Base-by-base conservation (phyloP, 345 rosid species). In the Ceriops zippeliana region DNA sequence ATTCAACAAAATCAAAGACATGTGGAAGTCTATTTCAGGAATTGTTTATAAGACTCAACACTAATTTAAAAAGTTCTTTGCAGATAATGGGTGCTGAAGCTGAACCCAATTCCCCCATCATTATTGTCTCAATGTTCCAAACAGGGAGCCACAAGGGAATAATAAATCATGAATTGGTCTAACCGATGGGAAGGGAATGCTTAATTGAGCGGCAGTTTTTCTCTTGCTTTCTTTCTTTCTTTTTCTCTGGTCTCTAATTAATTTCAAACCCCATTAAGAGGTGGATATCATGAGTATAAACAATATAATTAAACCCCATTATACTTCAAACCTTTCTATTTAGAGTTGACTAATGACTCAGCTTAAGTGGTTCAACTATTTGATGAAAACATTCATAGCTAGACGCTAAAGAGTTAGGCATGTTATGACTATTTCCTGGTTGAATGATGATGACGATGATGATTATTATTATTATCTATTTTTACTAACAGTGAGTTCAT, bases 231-330 rank as follows among this genome's bases (percentile, higher is more conserved):
- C 49, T 42, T 13, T 13, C 49, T 13, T 1, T 38, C 13, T 38
- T 2, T 38, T 2, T 38, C 17, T 2, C 49, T 42, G 49, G 16
- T 42, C 46, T 38, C 46, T 9, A 35, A 38, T 38, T 38, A 9
- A 13, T 42, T 13, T 42, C 49, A 42, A 42, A 42, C 49, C 49
- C 5, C 17, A 15, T 42, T 42, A 42, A 13, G 17, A 2, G 49
- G 49, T 42, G 1, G 47, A 38, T 27, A 16, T 24, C 11, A 11
- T 34, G 53, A 19, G 5, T 3, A 1, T 3, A 1, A 28, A 20
- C 26, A 32, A 5, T 28, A 35, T n/a, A 35, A n/a, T 62, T 49
- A 34, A 49, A 62, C 71, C 70, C 47, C 31, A 61, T 22, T 22
- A 20, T 52, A n/a, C 6, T 20, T 8, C 58, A 21, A 21, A 53